phyloP scores from a whole-genome alignment of 2,329 filamentous ascomycete genomes.

The Graphilbum sp. region DNA sequence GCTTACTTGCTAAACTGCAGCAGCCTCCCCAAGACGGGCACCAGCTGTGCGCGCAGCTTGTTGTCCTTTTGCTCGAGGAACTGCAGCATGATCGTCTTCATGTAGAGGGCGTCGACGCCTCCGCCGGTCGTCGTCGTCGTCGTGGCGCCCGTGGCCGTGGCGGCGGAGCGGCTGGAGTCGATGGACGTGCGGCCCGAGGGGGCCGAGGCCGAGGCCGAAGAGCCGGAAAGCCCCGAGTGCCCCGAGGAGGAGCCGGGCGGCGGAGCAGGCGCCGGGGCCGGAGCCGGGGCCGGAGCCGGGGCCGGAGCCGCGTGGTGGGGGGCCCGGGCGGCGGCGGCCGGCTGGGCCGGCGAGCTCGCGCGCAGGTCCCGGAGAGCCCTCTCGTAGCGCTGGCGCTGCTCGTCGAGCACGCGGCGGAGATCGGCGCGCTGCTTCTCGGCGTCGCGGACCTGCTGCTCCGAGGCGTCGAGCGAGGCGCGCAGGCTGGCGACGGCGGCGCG shows the following conservation, averaged over 20 bases:
- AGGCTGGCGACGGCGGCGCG: slow-evolving; percentile 62
- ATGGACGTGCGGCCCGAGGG: slow-evolving; percentile 25
- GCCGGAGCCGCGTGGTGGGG: not conserved
- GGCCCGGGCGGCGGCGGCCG: not conserved
- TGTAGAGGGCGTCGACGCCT: slow-evolving; percentile 41
- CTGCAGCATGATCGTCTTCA: slow-evolving; percentile 69
- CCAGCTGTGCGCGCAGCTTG: slow-evolving; percentile 56
- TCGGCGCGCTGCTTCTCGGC: slow-evolving; percentile 69
- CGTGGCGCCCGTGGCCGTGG: too few species aligned
- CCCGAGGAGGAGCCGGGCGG: too few species aligned
- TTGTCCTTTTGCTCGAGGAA: slow-evolving; percentile 71
- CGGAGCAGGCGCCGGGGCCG: not conserved
- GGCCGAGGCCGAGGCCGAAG: slow-evolving; percentile 7
- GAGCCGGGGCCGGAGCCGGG: not conserved
- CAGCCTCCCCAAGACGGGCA: slow-evolving; percentile 62
- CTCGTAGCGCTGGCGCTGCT: slow-evolving; percentile 60
- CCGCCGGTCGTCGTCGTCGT: slow-evolving; percentile 6
- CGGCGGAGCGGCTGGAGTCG: slow-evolving; percentile 26
- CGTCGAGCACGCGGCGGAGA: slow-evolving; percentile 59
- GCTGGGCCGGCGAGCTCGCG: not conserved
- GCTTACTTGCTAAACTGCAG: slow-evolving; percentile 62
- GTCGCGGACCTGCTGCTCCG: slow-evolving; percentile 67
- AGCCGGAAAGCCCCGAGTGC: slow-evolving; percentile 10
- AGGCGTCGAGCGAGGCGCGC: slow-evolving; percentile 67
- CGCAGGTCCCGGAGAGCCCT: slow-evolving; percentile 52